Evolutionary conservation across 2,329 filamentous ascomycete species (phyloP).

Genomic region (Dothideomycetes sp.): DNA sequence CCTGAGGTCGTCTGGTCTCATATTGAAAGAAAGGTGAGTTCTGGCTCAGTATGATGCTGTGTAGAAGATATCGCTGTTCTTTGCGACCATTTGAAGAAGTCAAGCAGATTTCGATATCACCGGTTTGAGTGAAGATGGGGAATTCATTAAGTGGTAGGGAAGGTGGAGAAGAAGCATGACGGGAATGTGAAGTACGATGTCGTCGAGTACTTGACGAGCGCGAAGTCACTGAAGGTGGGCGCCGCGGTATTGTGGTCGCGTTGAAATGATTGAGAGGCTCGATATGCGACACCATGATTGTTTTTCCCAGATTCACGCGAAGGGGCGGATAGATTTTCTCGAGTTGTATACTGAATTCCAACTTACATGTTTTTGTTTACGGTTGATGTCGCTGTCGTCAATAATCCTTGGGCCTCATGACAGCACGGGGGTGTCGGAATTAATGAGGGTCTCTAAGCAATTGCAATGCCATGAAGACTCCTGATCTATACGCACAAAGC

Average conservation of each 20-base stretch:
- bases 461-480: no score
- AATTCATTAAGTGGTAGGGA: constrained; percentile 68
- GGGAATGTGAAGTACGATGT: constrained; percentile 72
- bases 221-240: constrained; percentile 55
- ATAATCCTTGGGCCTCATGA: no score
- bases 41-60: constrained; percentile 76
- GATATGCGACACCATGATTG: constrained; percentile 53
- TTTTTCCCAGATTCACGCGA: no score
- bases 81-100: constrained; percentile 50
- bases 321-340: no score
- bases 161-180: constrained; percentile 50
- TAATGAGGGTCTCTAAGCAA: no score
- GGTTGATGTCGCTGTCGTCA: no score
- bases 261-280: constrained; percentile 37
- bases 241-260: constrained; percentile 32
- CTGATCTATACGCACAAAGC: no score
- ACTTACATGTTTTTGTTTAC: no score
- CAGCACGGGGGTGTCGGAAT: no score
- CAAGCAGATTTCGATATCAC: constrained; percentile 85
- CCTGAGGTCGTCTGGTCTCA: constrained; percentile 50
- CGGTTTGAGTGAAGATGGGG: constrained; percentile 78
- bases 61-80: constrained; percentile 78
- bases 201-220: constrained; percentile 49
- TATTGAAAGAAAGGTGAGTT: constrained; percentile 93
- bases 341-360: no score